These are phyloP conservation scores for Zasmidium cellare DNA, from an alignment of 2,329 filamentous ascomycete species.

Conservation along the genomic window DNA sequence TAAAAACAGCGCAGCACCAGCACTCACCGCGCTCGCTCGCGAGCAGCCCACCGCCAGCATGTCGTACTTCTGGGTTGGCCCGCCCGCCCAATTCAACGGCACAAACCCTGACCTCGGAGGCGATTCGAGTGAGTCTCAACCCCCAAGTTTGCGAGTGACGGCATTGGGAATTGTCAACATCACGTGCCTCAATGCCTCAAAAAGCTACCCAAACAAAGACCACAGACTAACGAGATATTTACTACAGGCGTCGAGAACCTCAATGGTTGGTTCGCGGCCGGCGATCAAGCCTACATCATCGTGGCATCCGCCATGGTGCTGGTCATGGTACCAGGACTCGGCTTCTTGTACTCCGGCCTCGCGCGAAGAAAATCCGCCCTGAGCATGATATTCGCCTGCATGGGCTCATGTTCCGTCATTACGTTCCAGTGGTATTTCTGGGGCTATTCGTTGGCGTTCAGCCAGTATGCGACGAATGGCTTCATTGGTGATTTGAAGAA, in stretches of 20 bases:
- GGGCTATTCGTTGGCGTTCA: conserved; percentile 96
- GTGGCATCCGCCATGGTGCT: conserved; percentile 88
- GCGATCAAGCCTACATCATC: conserved; percentile 93
- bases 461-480: conserved; percentile 73
- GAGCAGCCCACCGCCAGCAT: conserved; percentile 32
- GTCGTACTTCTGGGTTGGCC: conserved; percentile 51
- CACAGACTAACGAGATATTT: conserved; percentile 5
- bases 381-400: conserved; percentile 95
- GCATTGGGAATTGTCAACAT: neutral
- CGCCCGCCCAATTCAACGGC: conserved; percentile 50
- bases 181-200: conserved; percentile 13
- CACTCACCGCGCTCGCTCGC: neutral
- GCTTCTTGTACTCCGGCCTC: conserved; percentile 95
- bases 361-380: conserved; percentile 97
- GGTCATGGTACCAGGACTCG: conserved; percentile 94
- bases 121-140: conserved; percentile 67
- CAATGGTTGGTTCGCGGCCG: conserved; percentile 92
- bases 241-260: conserved; percentile 74
- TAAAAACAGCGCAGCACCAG: neutral
- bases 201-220: conserved; percentile 5
- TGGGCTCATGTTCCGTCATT: conserved; percentile 88
- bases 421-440: conserved; percentile 99
- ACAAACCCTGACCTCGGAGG: conserved; percentile 66
- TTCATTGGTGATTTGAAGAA: conserved; percentile 90
- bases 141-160: neutral